phyloP scores from a whole-genome alignment of 164 flowering plant genomes.

The Magnolia officinalis region DNA sequence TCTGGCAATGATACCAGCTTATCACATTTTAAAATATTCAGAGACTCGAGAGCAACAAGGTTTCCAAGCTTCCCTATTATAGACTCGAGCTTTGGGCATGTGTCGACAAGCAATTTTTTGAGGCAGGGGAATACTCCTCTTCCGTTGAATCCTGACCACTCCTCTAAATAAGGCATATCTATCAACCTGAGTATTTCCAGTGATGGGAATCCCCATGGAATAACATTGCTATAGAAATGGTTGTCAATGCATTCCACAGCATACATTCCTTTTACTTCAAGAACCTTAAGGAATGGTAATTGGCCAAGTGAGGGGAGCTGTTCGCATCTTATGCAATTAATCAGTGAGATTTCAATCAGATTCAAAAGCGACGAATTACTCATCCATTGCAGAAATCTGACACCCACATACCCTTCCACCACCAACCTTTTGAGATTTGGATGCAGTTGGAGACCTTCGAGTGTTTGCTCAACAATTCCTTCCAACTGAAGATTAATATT shows the following conservation, averaged over 20 bases:
- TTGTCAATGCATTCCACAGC: conserved; percentile 1
- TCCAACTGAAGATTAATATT: background rate
- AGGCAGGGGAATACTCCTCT: background rate
- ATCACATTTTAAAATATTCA: background rate
- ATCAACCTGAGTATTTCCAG: conserved; percentile 7
- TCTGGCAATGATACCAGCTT: background rate
- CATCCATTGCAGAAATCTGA: background rate
- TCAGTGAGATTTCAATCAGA: background rate
- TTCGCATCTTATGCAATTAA: conserved; percentile 15
- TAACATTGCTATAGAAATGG: background rate
- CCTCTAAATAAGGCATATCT: conserved; percentile 8
- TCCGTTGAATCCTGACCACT: background rate
- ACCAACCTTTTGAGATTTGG: conserved; percentile 3
- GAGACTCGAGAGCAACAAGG: background rate
- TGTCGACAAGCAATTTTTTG: background rate
- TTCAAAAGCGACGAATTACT: background rate
- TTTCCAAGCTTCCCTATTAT: background rate
- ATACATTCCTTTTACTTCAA: conserved; percentile 10
- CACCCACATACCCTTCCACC: too few relatives aligned
- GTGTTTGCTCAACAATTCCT: background rate
- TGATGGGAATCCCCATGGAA: conserved; percentile 1
- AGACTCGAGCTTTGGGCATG: background rate
- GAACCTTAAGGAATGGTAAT: conserved; percentile 16
- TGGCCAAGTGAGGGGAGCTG: conserved; percentile 20
- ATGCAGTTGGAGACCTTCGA: conserved; percentile 1